phyloP scores from a whole-genome alignment of 2,329 filamentous ascomycete species.

The Arthrobotrys sinensis region DNA sequence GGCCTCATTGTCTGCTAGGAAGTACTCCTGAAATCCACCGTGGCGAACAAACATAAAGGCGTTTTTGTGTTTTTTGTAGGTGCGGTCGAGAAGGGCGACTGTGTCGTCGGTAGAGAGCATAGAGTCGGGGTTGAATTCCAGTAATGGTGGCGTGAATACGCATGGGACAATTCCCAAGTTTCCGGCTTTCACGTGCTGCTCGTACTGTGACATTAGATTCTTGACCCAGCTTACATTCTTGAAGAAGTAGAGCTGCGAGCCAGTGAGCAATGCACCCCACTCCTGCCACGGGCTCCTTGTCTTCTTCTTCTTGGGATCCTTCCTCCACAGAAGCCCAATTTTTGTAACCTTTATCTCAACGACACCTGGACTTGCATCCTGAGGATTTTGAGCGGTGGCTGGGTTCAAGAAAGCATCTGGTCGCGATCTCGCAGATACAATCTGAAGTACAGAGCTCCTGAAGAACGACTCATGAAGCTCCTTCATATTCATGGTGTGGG shows the following conservation, averaged over 20 bases:
- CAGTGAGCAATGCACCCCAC: slow-evolving; percentile 96
- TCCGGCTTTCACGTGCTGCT: slow-evolving; percentile 83
- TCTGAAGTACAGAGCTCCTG: slow-evolving; percentile 91
- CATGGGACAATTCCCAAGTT: slow-evolving; percentile 80
- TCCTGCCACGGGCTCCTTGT: slow-evolving; percentile 97
- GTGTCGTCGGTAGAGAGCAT: slow-evolving; percentile 94
- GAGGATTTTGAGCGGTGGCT: slow-evolving; percentile 84
- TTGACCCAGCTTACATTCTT: slow-evolving; percentile 94
- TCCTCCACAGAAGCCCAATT: slow-evolving; percentile 93
- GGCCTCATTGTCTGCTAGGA: slow-evolving; percentile 88
- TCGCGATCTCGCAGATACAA: slow-evolving; percentile 91
- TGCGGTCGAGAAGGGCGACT: slow-evolving; percentile 86
- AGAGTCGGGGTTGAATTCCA: slow-evolving; percentile 93
- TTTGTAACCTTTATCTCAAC: slow-evolving; percentile 99
- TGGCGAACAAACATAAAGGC: slow-evolving; percentile 92
- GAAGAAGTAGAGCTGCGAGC: slow-evolving; percentile 98
- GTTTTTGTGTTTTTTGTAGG: slow-evolving; percentile 95
- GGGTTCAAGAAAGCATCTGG: slow-evolving; percentile 96
- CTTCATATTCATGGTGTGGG: slow-evolving; percentile 81
- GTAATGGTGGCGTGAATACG: slow-evolving; percentile 89
- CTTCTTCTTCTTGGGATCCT: slow-evolving; percentile 93
- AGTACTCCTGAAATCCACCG: slow-evolving; percentile 87
- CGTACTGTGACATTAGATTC: slow-evolving; percentile 88
- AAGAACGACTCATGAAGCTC: slow-evolving; percentile 91
- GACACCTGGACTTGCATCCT: slow-evolving; percentile 89